Conservation (phyloP, 23 red algal genomes). For the Cyanidiococcus yangmingshanensis region DNA sequence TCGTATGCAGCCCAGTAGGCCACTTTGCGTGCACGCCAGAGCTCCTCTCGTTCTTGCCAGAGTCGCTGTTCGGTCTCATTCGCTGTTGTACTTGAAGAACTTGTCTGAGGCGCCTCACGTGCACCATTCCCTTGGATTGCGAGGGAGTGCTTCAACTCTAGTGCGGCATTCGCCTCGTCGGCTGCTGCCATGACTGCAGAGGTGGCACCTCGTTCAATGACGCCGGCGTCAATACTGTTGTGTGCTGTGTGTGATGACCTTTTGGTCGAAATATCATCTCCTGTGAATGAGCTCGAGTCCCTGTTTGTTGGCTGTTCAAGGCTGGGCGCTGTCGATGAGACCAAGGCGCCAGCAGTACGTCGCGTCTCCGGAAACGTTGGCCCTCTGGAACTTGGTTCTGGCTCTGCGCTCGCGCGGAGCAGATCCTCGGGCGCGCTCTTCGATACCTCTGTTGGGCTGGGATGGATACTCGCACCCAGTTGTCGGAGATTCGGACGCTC, state of each 20-base stretch:
- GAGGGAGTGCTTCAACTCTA: no score
- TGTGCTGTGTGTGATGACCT: background rate
- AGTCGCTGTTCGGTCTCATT: background rate
- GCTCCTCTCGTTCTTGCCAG: conserved; percentile 49
- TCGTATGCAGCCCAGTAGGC: conserved; percentile 76
- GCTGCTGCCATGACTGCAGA: background rate
- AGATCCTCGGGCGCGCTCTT: background rate
- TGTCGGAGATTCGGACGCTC: background rate
- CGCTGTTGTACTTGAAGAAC: background rate
- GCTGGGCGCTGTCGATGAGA: background rate
- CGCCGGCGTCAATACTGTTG: background rate
- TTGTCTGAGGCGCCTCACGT: background rate
- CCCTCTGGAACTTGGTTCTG: no score
- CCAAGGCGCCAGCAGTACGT: background rate
- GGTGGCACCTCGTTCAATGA: background rate
- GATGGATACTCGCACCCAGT: background rate
- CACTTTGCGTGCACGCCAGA: conserved; percentile 82
- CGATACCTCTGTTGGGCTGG: background rate
- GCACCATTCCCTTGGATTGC: background rate
- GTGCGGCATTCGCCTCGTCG: background rate
- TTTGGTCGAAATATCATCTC: no score
- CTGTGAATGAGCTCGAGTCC: background rate
- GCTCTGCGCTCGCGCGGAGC: background rate
- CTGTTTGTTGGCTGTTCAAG: background rate
- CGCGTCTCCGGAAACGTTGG: background rate